Evolutionary conservation across 2,329 filamentous ascomycete genomes (phyloP), one percentile per base, ranked within the genome.

Genomic region (Verruconis gallopava): DNA sequence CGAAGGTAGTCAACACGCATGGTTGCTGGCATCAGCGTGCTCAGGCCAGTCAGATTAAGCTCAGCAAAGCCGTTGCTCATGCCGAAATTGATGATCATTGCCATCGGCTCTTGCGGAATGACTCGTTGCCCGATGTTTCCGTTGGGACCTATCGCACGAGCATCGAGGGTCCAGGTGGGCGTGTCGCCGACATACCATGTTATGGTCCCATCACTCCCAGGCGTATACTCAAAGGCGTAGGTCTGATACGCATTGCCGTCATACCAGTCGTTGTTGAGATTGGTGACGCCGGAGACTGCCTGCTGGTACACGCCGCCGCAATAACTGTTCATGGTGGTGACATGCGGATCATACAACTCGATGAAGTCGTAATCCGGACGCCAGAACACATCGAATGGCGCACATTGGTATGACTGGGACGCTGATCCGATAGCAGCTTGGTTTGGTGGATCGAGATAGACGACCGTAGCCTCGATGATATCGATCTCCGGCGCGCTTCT

Each of bases 401-500:
- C 79, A 44, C 76, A 67, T 51, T 82, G 77, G 52, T 73, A 69
- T 55, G 73, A 78, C 50, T 83, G 77, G 4, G 79, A 81, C 2
- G 75, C 79, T 15, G 66, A 63, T 36, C 78, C 78, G 38, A 79
- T 66, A 22, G 64, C 65, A n/a, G 64, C 65, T 21, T 61, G 64
- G 15, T 66, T 54, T n/a, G 64, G 61, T 30, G 64, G 60, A 13
- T 71, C 68, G 18, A 78, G 51, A 14, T 65, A 63, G 4, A 58
- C 62, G 12, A 76, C 73, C 49, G 71, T 79, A n/a, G 75, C 79
- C 66, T 84, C 79, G 33, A 84, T 63, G 11, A 71, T 77, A 68
- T 84, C 79, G 46, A 84, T 81, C 64, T 84, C 79, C 0, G 80
- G 79, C 1, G 77, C 75, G 44, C 73, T 74, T 18, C 79, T 71